A percentile compares a stretch with the other conserved stretches of the same genome.
Evolutionary conservation across 371 early-diverging fungal species (phyloP).

Genomic region (Choanephora cucurbitarum): DNA sequence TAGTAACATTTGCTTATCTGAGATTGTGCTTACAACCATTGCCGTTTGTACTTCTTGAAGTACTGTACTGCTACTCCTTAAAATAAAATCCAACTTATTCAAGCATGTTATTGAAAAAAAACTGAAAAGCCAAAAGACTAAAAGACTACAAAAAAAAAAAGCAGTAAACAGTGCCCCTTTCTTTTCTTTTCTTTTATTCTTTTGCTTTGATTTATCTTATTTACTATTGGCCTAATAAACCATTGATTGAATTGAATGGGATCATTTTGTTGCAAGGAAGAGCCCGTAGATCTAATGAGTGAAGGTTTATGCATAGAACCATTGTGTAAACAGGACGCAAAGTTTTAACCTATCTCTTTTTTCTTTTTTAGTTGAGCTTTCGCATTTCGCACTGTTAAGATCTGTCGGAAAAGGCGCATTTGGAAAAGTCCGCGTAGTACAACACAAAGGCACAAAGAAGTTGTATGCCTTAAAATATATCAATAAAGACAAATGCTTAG

Average conservation of each 20-base stretch:
- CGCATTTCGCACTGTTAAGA: constrained; percentile 68
- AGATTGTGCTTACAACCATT: too few species aligned
- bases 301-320: constrained; percentile 28
- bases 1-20: too few species aligned
- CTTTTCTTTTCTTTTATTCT: neutral
- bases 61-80: neutral
- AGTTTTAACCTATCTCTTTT: too few species aligned
- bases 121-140: too few species aligned
- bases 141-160: too few species aligned
- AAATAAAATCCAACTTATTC: neutral
- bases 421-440: constrained; percentile 85
- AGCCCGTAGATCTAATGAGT: constrained; percentile 29
- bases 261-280: constrained; percentile 40
- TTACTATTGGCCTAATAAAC: neutral
- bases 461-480: constrained; percentile 67
- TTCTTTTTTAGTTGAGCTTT: constrained; percentile 41
- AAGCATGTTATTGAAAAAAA: too few species aligned
- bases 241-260: constrained; percentile 27
- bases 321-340: neutral
- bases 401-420: constrained; percentile 78
- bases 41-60: neutral
- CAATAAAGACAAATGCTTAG: constrained; percentile 59
- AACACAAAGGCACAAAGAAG: constrained; percentile 71
- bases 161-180: too few species aligned
- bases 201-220: neutral